Percentiles rank a stretch among this genome's conserved stretches.
These are phyloP conservation scores for Gamsiella multidivaricata DNA, from an alignment of 192 early-diverging fungal species.

Conservation along the genomic window DNA sequence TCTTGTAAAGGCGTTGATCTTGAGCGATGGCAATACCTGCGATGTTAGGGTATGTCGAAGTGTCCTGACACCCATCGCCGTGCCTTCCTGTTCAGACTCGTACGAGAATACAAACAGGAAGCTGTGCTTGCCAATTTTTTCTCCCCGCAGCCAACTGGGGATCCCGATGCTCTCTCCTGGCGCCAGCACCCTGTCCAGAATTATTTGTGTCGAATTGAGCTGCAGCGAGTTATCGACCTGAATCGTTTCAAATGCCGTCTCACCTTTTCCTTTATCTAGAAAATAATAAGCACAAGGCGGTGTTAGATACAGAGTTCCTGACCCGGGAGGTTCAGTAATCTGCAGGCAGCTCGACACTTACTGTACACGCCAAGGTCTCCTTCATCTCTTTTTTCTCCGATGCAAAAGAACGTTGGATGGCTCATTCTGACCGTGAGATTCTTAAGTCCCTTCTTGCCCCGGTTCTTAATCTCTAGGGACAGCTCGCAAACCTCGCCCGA, in stretches of 20 bases:
- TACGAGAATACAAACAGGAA: constrained; percentile 86
- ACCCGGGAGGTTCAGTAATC: neutral
- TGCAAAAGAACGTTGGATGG: constrained; percentile 88
- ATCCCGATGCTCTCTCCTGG: constrained; percentile 78
- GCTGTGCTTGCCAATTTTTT: constrained; percentile 87
- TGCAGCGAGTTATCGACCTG: constrained; percentile 65
- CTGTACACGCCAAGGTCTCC: constrained; percentile 57
- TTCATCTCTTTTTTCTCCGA: constrained; percentile 65
- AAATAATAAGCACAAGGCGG: no score
- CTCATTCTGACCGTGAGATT: constrained; percentile 81
- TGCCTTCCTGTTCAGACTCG: constrained; percentile 77
- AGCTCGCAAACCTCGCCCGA: constrained; percentile 84
- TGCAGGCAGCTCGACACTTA: constrained; percentile 22
- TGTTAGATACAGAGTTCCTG: no score
- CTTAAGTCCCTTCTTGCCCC: constrained; percentile 78
- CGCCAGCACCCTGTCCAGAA: constrained; percentile 56
- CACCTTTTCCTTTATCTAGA: constrained; percentile 33
- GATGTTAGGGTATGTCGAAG: constrained; percentile 67
- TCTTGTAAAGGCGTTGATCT: constrained; percentile 94
- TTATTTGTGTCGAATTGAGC: constrained; percentile 22
- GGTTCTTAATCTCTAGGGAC: constrained; percentile 85
- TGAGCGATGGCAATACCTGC: constrained; percentile 86
- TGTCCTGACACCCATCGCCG: constrained; percentile 71
- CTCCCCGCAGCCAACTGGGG: constrained; percentile 91
- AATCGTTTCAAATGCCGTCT: constrained; percentile 16